Evolutionary conservation across 1,284 basidiomycete species (phyloP), one percentile per base, ranked within the genome.

Genomic region (Heterobasidion irregulare): DNA sequence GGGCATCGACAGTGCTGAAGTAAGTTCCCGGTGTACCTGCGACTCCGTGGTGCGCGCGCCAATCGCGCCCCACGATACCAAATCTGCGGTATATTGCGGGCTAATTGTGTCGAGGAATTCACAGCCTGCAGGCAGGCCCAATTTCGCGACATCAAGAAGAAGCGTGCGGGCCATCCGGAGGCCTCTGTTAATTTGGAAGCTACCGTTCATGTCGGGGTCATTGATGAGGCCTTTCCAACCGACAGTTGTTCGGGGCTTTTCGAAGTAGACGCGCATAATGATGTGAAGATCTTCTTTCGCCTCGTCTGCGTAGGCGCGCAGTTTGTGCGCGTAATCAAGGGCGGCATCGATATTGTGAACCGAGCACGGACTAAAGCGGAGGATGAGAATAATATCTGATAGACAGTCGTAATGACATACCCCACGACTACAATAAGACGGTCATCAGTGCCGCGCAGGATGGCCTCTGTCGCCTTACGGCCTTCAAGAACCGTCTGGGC

Each of bases 181-280:
- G 46, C 96, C 96, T 67, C 91, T 94, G 82, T 99, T 99, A 74
- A 98, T 98, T 64, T 94, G 85, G 80, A 91, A 95, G 66, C 76
- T 83, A 53, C 80, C 80, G 68, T 94, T 92, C 71, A 95, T 83
- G 58, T 89, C 84, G 6, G 92, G 92, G 66, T 94, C 90, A 68
- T 98, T 99, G 75, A 99, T 98, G 60, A 99, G 83, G 52, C 96
- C 96, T 71, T 98, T 98, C 96, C 96, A 98, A 16, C 95, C 95
- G 53, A 98, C 89, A 0, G 96, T 98, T 10, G 96, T 98, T 47
- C 96, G 80, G 0, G 94, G 94, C 74, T 96, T 96, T 66, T 96
- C 94, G 67, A 96, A 97, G 75, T 97, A 97, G 62, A 95, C 93
- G 47, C 94, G 86, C 95, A 98, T 98, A 64, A 98, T 79, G 66